Evolutionary conservation across 352 stramenopile species (phyloP).

Genomic region (Globisporangium cylindrosporum): DNA sequence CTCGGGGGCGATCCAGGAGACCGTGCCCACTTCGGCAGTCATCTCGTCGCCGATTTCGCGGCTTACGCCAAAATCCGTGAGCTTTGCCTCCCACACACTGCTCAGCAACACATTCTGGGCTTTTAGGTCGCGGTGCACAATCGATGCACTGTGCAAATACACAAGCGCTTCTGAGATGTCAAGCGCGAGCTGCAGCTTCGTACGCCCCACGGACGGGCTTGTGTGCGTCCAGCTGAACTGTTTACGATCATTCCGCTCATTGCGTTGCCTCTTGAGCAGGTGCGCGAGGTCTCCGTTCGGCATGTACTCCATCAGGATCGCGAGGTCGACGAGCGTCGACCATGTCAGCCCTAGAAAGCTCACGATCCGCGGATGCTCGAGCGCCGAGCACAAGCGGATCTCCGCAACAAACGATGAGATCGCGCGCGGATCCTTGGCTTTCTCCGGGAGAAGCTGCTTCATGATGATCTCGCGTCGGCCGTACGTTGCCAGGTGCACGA

Average conservation of each 20-base stretch:
- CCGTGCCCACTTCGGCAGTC: slow-evolving; percentile 53
- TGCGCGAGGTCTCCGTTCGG: slow-evolving; percentile 26
- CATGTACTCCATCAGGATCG: slow-evolving; percentile 34
- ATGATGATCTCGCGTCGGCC: slow-evolving; percentile 28
- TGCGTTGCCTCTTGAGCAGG: slow-evolving; percentile 17
- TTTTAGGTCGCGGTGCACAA: slow-evolving; percentile 64
- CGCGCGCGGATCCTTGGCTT: slow-evolving; percentile 18
- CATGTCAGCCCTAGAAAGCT: slow-evolving; percentile 26
- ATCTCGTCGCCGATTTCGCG: slow-evolving; percentile 30
- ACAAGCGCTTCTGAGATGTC: slow-evolving; percentile 28
- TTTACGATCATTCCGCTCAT: slow-evolving; percentile 18
- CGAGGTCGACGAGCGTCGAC: slow-evolving; percentile 20
- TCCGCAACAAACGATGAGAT: slow-evolving; percentile 32
- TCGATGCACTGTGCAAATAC: slow-evolving; percentile 31
- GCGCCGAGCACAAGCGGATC: slow-evolving; percentile 18
- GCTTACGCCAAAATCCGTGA: slow-evolving; percentile 34
- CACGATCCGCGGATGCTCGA: slow-evolving; percentile 29
- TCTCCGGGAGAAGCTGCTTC: slow-evolving; percentile 18
- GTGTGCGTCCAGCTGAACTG: slow-evolving; percentile 30
- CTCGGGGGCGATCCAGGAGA: slow-evolving; percentile 55
- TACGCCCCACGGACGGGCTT: background rate
- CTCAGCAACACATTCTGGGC: slow-evolving; percentile 54
- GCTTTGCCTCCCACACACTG: slow-evolving; percentile 24
- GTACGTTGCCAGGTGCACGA: slow-evolving; percentile 43
- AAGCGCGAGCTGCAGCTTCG: slow-evolving; percentile 19